Evolutionary conservation across 2,329 filamentous ascomycete genomes (phyloP), one percentile per base, ranked within the genome.

Genomic region (Aureobasidium lini): DNA sequence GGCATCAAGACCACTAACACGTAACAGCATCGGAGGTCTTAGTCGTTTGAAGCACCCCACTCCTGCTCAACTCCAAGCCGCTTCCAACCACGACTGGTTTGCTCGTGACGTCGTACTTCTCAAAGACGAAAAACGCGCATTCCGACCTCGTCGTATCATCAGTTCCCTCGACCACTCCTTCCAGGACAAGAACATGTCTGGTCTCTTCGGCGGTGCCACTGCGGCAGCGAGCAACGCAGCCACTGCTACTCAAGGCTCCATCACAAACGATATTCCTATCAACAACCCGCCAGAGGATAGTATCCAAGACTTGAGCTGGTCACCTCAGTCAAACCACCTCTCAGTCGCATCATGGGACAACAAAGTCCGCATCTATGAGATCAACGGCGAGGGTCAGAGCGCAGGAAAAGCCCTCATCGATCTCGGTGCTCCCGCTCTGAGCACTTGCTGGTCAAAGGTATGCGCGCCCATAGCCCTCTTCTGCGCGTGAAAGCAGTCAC

Each of bases 271-370:
- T 74, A 85, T 97, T 58, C 81, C 87, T 57, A 79, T 99, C 59
- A 82, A 78, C 62, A 83, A 86, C 64, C 88, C 89, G 13, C 94
- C 94, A 23, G 86, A 90, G 66, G 94, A 99, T 75, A 89, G 88
- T 73, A 88, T 97, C 69, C 92, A 92, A 37, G 90, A 91, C 70
- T 81, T 99, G 62, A 79, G 84, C 50, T 99, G 96, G 77, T 92
- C 88, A 13, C 84, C 86, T 1, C 80, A 80, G 57, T 82, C 77
- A 65, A 90, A 97, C 68, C 88, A 95, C 71, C 81, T 99, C 16
- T 91, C 93, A 28, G 89, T 96, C 37, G 80, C 90, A 49, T 96
- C 90, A 67, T 99, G 94, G 94, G 94, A 99, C 76, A 95, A 95
- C 79, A 95, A 96, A 73, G 90, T 97, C 64, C 88, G 92, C 70